Evolutionary conservation across 805 yeast genomes (phyloP).

Genomic region (Kodamaea restingae): DNA sequence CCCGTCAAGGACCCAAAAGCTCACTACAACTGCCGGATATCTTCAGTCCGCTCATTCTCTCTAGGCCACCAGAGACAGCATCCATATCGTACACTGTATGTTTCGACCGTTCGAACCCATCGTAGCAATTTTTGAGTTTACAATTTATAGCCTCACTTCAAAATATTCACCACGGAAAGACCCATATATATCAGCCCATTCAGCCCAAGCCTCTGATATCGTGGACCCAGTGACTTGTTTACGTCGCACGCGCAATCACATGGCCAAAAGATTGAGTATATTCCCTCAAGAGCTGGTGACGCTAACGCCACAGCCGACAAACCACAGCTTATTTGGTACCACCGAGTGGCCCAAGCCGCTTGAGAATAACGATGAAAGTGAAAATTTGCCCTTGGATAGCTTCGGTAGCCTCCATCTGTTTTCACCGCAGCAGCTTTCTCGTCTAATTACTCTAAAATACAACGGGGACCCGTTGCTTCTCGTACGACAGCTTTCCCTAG

Average conservation of each 20-base stretch:
- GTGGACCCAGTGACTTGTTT: too few relatives aligned
- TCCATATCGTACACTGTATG: background rate
- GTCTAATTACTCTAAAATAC: slow-evolving; percentile 23
- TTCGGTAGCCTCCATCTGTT: slow-evolving; percentile 16
- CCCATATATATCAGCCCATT: too few relatives aligned
- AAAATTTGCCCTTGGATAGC: background rate
- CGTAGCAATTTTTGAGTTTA: background rate
- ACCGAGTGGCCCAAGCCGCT: background rate
- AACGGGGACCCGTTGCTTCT: slow-evolving; percentile 25
- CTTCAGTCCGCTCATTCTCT: too few relatives aligned
- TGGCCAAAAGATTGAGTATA: slow-evolving; percentile 11
- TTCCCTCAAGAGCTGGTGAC: slow-evolving; percentile 12
- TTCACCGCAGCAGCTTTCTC: slow-evolving; percentile 18
- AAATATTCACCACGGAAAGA: too few relatives aligned
- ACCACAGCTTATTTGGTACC: slow-evolving; percentile 10
- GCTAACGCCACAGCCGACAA: slow-evolving; percentile 3
- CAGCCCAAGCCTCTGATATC: too few relatives aligned
- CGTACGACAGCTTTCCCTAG: slow-evolving; percentile 45
- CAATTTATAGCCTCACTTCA: too few relatives aligned
- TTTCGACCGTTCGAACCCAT: background rate
- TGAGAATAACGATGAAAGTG: slow-evolving; percentile 1
- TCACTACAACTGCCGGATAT: too few relatives aligned
- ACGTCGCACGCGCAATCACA: background rate
- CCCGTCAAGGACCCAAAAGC: too few relatives aligned
- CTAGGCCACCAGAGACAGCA: too few relatives aligned